Conservation (phyloP, 805 yeast species). For the Danielozyma ontarioensis region DNA sequence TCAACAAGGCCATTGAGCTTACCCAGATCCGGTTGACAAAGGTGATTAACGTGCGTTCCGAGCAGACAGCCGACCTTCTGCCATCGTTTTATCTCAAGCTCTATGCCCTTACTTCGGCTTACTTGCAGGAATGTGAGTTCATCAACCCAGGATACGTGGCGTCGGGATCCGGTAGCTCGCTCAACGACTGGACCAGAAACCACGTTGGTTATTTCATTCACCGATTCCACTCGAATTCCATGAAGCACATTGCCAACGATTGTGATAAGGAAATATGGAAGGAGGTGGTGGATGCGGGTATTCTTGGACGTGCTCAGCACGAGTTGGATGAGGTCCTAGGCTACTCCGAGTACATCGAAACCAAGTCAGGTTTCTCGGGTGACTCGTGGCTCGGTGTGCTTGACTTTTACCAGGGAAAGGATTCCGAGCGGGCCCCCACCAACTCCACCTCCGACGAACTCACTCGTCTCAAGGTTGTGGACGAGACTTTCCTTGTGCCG, state of each 20-base stretch:
- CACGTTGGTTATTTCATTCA: slow-evolving; percentile 60
- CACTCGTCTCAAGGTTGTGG: slow-evolving; percentile 10
- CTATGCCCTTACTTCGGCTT: slow-evolving; percentile 61
- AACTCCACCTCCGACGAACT: no score
- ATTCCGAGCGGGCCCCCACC: not conserved
- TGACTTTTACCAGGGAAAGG: slow-evolving; percentile 10
- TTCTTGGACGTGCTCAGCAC: slow-evolving; percentile 23
- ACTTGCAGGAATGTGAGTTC: slow-evolving; percentile 78
- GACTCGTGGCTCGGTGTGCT: slow-evolving; percentile 22
- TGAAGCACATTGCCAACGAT: slow-evolving; percentile 40
- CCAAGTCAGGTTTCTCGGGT: slow-evolving; percentile 18
- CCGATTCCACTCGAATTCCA: slow-evolving; percentile 48
- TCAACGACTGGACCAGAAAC: slow-evolving; percentile 61
- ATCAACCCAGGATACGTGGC: slow-evolving; percentile 64
- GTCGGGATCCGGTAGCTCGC: slow-evolving; percentile 41
- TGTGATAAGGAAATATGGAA: slow-evolving; percentile 77
- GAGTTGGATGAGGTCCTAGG: slow-evolving; percentile 19
- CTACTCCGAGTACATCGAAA: slow-evolving; percentile 18
- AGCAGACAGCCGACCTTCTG: slow-evolving; percentile 54
- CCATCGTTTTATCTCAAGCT: slow-evolving; percentile 61
- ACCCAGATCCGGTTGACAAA: slow-evolving; percentile 75
- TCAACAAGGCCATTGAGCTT: slow-evolving; percentile 62
- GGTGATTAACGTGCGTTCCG: slow-evolving; percentile 71
- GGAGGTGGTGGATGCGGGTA: slow-evolving; percentile 52
- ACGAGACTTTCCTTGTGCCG: slow-evolving; percentile 27